Evolutionary conservation across 768 basidiomycete species (phyloP).

Genomic region (Hygrocybe punicea): DNA sequence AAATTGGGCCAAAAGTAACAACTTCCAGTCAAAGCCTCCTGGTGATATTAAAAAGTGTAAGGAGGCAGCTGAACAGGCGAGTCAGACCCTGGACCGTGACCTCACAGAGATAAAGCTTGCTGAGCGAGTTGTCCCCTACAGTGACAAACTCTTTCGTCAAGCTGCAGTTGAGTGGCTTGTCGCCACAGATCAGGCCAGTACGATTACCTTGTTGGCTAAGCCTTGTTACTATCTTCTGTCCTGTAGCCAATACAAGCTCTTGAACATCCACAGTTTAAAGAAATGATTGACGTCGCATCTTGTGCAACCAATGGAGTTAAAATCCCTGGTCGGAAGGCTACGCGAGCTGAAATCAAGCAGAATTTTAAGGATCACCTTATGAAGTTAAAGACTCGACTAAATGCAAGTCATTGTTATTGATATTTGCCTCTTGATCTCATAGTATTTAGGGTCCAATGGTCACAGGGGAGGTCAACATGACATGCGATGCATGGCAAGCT

Average conservation of each 20-base stretch:
- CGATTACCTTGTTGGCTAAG: no score
- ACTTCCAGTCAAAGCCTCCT: no score
- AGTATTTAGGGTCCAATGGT: conserved; percentile 2
- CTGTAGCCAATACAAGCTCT: no score
- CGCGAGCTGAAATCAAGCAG: conserved; percentile 26
- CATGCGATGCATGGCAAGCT: conserved; percentile 43
- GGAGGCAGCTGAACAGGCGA: conserved; percentile 1
- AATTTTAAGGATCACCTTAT: conserved; percentile 20
- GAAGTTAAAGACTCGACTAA: background rate
- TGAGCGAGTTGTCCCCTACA: conserved; percentile 26
- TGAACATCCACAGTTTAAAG: no score
- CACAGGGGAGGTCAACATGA: conserved; percentile 23
- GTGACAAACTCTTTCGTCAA: conserved; percentile 24
- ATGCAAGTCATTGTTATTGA: background rate
- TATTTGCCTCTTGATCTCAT: no score
- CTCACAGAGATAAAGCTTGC: conserved; percentile 15
- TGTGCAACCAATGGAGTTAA: no score
- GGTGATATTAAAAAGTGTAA: conserved; percentile 19
- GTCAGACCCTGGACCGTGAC: conserved; percentile 23
- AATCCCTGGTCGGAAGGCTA: conserved; percentile 25
- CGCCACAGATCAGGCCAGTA: conserved; percentile 39
- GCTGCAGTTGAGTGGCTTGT: conserved; percentile 39
- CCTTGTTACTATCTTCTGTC: no score
- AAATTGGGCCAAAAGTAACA: no score
- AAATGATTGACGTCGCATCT: no score